Percentiles rank a stretch among this genome's conserved stretches.
These are phyloP conservation scores for Russula olivacea DNA, from an alignment of 768 basidiomycete species.

Conservation along the genomic window DNA sequence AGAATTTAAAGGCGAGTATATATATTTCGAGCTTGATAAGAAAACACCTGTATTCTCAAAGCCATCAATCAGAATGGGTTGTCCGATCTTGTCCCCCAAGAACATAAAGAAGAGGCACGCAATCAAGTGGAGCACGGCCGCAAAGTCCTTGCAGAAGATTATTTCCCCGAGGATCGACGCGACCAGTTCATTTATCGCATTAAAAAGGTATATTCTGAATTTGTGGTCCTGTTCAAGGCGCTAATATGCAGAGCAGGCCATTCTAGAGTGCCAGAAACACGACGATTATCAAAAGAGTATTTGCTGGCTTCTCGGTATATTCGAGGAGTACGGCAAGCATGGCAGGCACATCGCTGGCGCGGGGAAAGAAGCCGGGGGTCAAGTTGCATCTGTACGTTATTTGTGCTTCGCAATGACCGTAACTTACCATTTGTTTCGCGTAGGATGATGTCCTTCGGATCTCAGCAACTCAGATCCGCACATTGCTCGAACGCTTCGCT, in stretches of 20 bases:
- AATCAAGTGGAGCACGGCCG: conserved; percentile 54
- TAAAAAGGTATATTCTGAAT: conserved; percentile 61
- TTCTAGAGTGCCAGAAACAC: conserved; percentile 91
- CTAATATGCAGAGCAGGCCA: conserved; percentile 40
- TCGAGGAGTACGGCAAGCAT: conserved; percentile 58
- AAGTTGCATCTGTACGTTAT: conserved; percentile 29
- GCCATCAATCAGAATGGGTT: conserved; percentile 35
- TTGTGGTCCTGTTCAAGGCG: too few relatives aligned
- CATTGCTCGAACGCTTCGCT: conserved; percentile 88
- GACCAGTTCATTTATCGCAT: conserved; percentile 90
- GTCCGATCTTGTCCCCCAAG: conserved; percentile 56
- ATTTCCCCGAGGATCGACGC: conserved; percentile 84
- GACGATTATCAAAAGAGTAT: conserved; percentile 81
- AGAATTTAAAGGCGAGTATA: conserved; percentile 31
- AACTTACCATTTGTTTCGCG: conserved; percentile 20
- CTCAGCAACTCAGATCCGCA: conserved; percentile 60
- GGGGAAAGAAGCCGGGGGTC: conserved; percentile 29
- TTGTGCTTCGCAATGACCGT: conserved; percentile 20
- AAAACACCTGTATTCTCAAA: background rate
- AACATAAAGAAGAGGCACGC: conserved; percentile 53
- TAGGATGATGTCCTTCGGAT: conserved; percentile 53
- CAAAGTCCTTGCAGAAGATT: conserved; percentile 71
- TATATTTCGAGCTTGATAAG: background rate
- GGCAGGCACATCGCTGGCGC: conserved; percentile 39
- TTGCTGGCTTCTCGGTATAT: conserved; percentile 59